Conservation (phyloP, 2,329 filamentous ascomycete species). For the Neofusicoccum umdonicola region DNA sequence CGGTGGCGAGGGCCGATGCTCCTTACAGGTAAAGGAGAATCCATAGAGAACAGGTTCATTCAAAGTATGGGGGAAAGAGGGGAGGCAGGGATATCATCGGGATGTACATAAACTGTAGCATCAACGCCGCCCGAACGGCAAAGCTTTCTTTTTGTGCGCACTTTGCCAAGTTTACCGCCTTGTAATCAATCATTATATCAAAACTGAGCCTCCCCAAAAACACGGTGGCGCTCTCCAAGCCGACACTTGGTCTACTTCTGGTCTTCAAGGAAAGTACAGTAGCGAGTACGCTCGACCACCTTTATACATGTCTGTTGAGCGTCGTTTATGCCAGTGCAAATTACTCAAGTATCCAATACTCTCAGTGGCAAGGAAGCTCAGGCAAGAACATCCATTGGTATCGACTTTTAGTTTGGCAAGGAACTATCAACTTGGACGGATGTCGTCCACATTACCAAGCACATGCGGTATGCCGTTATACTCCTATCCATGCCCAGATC, state of each 20-base stretch:
- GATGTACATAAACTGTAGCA: constrained; percentile 18
- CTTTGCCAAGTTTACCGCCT: background rate
- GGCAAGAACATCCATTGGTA: background rate
- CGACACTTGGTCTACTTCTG: no score
- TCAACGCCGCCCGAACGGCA: constrained; percentile 6
- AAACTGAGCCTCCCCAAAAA: no score
- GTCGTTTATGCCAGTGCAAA: no score
- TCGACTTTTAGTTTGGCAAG: background rate
- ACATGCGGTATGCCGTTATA: background rate
- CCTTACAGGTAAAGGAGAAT: constrained; percentile 58
- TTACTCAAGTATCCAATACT: background rate
- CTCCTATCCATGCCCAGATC: constrained; percentile 5
- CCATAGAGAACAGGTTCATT: background rate
- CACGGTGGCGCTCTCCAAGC: no score
- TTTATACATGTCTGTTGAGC: no score
- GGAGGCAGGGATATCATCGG: background rate
- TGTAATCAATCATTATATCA: background rate
- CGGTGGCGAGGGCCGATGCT: constrained; percentile 85
- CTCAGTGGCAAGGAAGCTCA: background rate
- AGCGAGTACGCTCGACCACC: no score
- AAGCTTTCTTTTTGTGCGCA: background rate
- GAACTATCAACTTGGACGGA: background rate
- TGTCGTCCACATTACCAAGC: background rate
- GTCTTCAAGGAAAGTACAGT: no score
- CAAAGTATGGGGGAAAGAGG: background rate